Base-by-base conservation (phyloP, 306 rosid species). In the Hylodesmum podocarpum region DNA sequence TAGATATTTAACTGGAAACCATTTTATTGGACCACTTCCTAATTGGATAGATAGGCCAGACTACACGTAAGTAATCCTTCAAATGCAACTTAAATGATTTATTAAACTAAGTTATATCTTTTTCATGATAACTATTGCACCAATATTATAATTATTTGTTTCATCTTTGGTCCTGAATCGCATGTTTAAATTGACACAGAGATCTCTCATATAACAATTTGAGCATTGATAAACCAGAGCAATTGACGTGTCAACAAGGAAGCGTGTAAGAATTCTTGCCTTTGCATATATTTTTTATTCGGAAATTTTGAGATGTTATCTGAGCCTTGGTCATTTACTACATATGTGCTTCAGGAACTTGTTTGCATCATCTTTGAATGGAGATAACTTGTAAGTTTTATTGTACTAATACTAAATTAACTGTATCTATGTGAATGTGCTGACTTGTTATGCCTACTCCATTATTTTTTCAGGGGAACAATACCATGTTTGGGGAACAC, bases 1-100 rank as follows among this genome's bases (percentile, higher is more conserved):
- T 49, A 92, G 97, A 70, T 85, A 86, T 78, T 87, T 92, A 66
- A 88, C 91, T n/a, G 90, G 96, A 84, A 90, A 92, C 84, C 15
- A 24, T 79, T 83, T 92, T 12, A 82, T 78, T 47, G 97, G 97
- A 84, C n/a, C 78, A 0, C 70, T 84, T 33, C 93, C 91, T 14
- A 24, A 37, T 13, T 88, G 91, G 93, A 62, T 83, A 36, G 72
- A 19, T 22, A 79, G 61, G 28, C 74, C 78, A 5, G 18, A 51
- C 19, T 47, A 19, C 29, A 68, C 83, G 93, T 91, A 75, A 88
- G 95, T 64, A 54, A 39, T 66, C 78, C 77, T 77, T 82, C 54
- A 66, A 66, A 19, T 25, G 14, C 65, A 54, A 9, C 53, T 61
- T 76, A 34, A 65, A 64, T 29, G 64, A 70, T 72, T 41, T 21